Evolutionary conservation across 78 protist genomes (phyloP).

Genomic region (Dictyostelium firmibasis): DNA sequence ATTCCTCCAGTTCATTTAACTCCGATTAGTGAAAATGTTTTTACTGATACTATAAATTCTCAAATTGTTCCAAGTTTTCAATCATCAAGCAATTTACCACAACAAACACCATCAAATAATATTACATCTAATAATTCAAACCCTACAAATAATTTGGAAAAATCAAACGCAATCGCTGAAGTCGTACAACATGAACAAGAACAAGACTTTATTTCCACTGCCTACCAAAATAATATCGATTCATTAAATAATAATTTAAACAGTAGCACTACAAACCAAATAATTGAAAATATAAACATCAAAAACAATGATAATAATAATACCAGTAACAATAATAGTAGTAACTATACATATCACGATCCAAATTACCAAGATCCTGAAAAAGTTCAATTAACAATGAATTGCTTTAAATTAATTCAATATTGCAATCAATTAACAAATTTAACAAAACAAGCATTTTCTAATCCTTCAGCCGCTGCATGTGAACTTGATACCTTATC

Average conservation of each 20-base stretch:
- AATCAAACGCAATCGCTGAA: background rate
- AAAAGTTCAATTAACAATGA: background rate
- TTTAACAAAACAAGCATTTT: constrained; percentile 14
- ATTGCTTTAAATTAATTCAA: constrained; percentile 42
- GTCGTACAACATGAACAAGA: background rate
- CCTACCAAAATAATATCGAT: background rate
- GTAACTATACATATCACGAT: background rate
- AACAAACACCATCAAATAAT: background rate
- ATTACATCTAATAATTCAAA: no score
- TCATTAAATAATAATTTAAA: background rate
- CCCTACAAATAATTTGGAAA: background rate
- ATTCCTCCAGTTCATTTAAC: background rate
- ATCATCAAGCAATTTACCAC: background rate
- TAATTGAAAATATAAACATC: background rate
- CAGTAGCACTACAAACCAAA: background rate
- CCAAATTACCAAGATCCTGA: constrained; percentile 17
- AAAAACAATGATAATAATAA: background rate
- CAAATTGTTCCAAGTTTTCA: constrained; percentile 14
- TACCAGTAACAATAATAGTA: background rate
- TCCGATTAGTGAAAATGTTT: background rate
- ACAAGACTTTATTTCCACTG: no score
- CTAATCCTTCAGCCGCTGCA: background rate
- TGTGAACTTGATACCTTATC: background rate
- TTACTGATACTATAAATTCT: background rate
- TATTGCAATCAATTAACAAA: constrained; percentile 1